These are phyloP conservation scores for Polychytrium aggregatum DNA, from an alignment of 192 early-diverging fungal species.

Conservation along the genomic window DNA sequence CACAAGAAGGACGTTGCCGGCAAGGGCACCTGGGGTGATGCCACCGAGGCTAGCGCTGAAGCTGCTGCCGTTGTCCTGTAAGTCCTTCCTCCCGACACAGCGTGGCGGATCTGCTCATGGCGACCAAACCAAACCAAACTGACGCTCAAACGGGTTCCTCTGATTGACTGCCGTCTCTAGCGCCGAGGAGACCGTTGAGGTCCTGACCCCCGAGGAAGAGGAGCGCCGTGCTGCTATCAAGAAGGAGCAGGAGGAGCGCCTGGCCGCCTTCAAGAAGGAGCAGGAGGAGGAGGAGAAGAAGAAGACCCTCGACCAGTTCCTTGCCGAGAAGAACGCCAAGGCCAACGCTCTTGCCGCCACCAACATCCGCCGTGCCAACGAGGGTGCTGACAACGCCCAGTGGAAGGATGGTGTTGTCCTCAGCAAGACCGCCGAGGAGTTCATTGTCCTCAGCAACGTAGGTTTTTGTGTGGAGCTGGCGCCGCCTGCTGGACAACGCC, in stretches of 20 bases:
- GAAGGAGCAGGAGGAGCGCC: constrained; percentile 24
- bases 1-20: constrained; percentile 79
- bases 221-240: constrained; percentile 15
- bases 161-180: too few relatives aligned
- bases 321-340: constrained; percentile 48
- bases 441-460: constrained; percentile 56
- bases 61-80: not conserved
- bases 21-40: constrained; percentile 69
- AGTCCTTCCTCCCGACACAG: too few relatives aligned
- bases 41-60: constrained; percentile 28
- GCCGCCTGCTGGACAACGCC: too few relatives aligned
- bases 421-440: constrained; percentile 59
- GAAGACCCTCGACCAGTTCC: constrained; percentile 83
- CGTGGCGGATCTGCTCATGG: too few relatives aligned
- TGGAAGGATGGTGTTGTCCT: constrained; percentile 71
- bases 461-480: constrained; percentile 3
- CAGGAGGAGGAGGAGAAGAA: constrained; percentile 64
- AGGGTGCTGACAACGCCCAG: constrained; percentile 70
- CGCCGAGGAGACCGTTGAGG: too few relatives aligned
- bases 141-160: too few relatives aligned
- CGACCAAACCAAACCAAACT: too few relatives aligned
- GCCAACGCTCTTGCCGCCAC: constrained; percentile 39
- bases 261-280: constrained; percentile 23
- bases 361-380: constrained; percentile 69
- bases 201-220: not conserved